These are phyloP conservation scores for Viola odorata DNA, from an alignment of 345 rosid genomes.

Conservation along the genomic window DNA sequence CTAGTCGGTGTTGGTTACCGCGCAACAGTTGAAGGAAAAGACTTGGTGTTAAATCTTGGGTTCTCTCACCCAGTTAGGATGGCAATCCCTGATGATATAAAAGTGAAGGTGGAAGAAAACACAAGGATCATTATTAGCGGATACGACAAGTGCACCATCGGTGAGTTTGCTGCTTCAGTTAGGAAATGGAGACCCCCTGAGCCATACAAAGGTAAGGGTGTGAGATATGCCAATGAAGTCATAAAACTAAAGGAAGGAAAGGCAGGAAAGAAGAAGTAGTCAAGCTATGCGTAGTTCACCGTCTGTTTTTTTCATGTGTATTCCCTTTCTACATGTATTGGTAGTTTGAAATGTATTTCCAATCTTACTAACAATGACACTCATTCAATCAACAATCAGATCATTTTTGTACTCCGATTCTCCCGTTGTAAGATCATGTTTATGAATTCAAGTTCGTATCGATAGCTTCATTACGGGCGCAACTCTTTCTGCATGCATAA, in stretches of 20 bases:
- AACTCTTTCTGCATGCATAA: no score
- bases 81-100: conserved; percentile 60
- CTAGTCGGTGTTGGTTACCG: conserved; percentile 92
- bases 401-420: no score
- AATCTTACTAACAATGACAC: no score
- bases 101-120: conserved; percentile 86
- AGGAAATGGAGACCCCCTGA: conserved; percentile 97
- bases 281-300: background rate
- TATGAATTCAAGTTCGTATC: no score
- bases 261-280: conserved; percentile 92
- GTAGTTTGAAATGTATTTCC: no score
- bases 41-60: conserved; percentile 73
- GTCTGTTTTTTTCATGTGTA: no score
- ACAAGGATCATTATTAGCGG: conserved; percentile 69
- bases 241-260: conserved; percentile 85
- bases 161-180: conserved; percentile 84
- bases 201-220: conserved; percentile 97
- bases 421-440: no score
- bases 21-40: conserved; percentile 73
- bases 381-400: no score
- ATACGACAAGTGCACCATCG: conserved; percentile 63
- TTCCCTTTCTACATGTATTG: no score
- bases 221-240: conserved; percentile 76
- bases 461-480: no score
- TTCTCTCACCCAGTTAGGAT: conserved; percentile 92